Evolutionary conservation across 2,329 filamentous ascomycete genomes (phyloP), one percentile per base, ranked within the genome.

Genomic region (Colletotrichum cuscutae): DNA sequence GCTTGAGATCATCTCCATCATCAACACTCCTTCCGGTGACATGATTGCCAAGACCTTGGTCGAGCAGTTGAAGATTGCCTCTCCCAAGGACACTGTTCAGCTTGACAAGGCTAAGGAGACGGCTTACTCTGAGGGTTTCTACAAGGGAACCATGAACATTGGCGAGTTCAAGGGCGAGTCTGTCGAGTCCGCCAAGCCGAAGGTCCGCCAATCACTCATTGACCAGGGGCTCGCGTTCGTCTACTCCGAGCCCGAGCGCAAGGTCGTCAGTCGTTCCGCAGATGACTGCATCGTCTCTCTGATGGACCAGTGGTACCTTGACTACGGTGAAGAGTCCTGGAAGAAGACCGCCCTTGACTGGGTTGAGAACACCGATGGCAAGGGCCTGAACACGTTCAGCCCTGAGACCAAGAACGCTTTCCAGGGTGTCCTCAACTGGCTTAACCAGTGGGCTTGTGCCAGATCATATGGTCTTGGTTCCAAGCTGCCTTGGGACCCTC

Each of bases 231-330:
- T 94, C 75, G 97, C 95, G 15, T 98, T 99, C 82, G 91, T 92
- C 77, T 99, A 98, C 80, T 95, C 94, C 13, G 97, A 99, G 82
- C 97, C 97, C 2, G 95, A 98, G 82, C 93, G 93, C 77, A 90
- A 93, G 82, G 97, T 98, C 76, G 91, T 97, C 73, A 96, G 93
- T 80, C 90, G 97, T 82, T 97, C 94, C 77, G 94, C 93, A 32
- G 96, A 98, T 79, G 94, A 97, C 77, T 98, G 97, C 81, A 95
- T 98, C 71, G 96, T 97, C 72, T 94, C 95, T 35, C 92, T 96
- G 76, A 91, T 98, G 80, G 96, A 98, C 78, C 97, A 99, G 84
- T 99, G 97, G 95, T 99, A 97, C 85, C 87, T 99, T 78, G 96
- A 98, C 84, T 99, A 99, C 79, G 97, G 97, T 74, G 94, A 95